Base-by-base conservation (phyloP, 306 rosid species). In the Lupinus albus region DNA sequence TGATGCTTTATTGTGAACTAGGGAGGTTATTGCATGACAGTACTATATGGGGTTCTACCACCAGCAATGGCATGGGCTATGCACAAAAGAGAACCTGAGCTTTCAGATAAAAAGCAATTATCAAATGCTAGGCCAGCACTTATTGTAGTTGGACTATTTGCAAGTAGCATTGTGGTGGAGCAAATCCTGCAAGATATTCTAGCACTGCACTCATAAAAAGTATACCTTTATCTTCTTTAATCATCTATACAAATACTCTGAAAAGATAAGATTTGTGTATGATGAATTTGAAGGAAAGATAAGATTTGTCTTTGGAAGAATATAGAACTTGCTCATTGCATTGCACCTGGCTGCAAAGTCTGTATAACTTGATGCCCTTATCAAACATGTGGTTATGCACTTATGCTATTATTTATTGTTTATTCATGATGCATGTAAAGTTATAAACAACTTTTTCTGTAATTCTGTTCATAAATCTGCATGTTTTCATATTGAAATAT, bases 1-100 rank as follows among this genome's bases (percentile, higher is more conserved):
- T 67, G 21, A 44, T 69, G 30, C 58, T 72, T 53, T 44, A 44
- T 21, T 66, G 28, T 76, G 74, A 35, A 73, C 35, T 64, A 89
- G 94, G 96, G 96, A 56, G 94, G 89, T 8, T 87, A 89, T 73
- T 85, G 93, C 61, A 83, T 89, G 96, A 80, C 91, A 65, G 81
- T 85, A 69, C 79, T 86, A 30, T 89, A 52, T 76, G 96, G 96
- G 72, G 82, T 89, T 83, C 89, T 87, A 30, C 96, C 93, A 11
- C 96, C 93, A 4, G 92, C 87, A 68, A 87, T 87, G 93, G 89
- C 91, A 8, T 87, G 87, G 89, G 78, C 68, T 75, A 80, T 83
- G 91, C 70, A 76, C 44, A 73, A 48, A 70, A 67, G 32, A 18
- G 76, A 84, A 62, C 8, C 74, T 0, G 67, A 78, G 25, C 42